Evolutionary conservation across 106 monocot species (phyloP), one percentile per base, ranked within the genome.

Genomic region (Apostasia ramifera): DNA sequence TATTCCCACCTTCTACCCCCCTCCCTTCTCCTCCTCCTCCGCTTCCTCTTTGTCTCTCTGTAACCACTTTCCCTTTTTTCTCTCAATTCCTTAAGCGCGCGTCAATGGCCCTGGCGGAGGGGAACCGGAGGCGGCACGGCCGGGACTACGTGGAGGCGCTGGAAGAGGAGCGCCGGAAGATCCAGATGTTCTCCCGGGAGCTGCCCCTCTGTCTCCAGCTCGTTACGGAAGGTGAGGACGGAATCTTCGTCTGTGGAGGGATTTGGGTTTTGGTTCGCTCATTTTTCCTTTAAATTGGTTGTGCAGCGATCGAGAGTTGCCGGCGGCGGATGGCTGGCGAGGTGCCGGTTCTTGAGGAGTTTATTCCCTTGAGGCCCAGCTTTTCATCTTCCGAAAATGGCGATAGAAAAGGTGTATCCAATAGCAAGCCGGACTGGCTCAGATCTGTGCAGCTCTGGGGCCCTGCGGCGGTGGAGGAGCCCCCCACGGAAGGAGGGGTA

Each of bases 101-200:
- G 5, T 37, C 52, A 54, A 70, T 68, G 61, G 66, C 62, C 60
- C 39, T 60, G 53, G 8, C 55, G 37, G 69, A 54, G 42, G 37
- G 44, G 40, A 43, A 55, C 51, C 71, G 52, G 42, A 44, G 52
- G 40, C 72, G 14, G 26, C 26, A 26, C 26, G 26, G 26, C 41
- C 14, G 61, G 8, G 89, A 84, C 13, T 89, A 81, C 55, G 49
- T 89, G 37, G 44, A 65, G 11, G 80, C 76, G 40, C 81, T 93
- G 38, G 86, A 93, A 45, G 86, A 89, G 58, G 93, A 93, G 74
- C 81, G 78, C 40, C 68, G 73, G 57, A 93, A 93, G 82, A 86
- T 93, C 57, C 64, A 82, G 63, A 84, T 93, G 53, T 93, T 93
- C 68, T 81, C 76, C 57, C 66, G 78, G 3, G 88, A 89, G 63